A percentile compares a stretch with the other conserved stretches of the same genome.
Evolutionary conservation across 2,329 filamentous ascomycete species (phyloP).

Genomic region (Fusarium napiforme): DNA sequence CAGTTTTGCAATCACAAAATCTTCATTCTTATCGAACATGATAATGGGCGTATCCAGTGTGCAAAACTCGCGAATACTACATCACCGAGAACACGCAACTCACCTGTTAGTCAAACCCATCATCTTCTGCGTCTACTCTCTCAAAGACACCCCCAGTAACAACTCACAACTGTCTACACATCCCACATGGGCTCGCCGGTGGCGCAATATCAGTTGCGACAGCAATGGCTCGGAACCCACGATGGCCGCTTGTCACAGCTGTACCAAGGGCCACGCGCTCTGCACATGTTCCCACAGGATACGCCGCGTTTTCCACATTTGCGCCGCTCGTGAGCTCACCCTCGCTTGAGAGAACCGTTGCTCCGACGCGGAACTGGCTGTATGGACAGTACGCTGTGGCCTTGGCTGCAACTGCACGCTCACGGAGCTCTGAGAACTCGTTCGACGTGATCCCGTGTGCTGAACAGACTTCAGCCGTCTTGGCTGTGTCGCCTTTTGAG

Average conservation of each 20-base stretch:
- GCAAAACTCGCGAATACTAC: slow-evolving; percentile 81
- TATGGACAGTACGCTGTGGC: slow-evolving; percentile 89
- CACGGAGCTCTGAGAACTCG: slow-evolving; percentile 73
- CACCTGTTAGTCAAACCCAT: slow-evolving; percentile 22
- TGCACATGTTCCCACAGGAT: slow-evolving; percentile 94
- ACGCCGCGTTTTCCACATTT: slow-evolving; percentile 93
- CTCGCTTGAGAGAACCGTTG: slow-evolving; percentile 72
- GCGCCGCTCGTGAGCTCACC: slow-evolving; percentile 68
- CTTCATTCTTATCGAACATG: slow-evolving; percentile 89
- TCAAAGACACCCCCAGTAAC: not conserved
- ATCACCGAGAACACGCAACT: slow-evolving; percentile 21
- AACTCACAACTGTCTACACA: slow-evolving; percentile 91
- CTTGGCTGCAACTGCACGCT: slow-evolving; percentile 76
- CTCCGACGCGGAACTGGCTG: slow-evolving; percentile 91
- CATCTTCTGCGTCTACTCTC: not conserved
- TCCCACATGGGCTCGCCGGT: slow-evolving; percentile 85
- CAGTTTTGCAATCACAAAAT: slow-evolving; percentile 76
- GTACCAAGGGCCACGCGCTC: slow-evolving; percentile 90
- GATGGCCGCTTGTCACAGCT: slow-evolving; percentile 72
- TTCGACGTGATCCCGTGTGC: slow-evolving; percentile 63
- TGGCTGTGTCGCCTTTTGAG: slow-evolving; percentile 43
- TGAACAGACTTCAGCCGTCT: slow-evolving; percentile 44
- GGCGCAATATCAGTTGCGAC: slow-evolving; percentile 83
- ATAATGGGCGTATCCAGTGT: slow-evolving; percentile 77
- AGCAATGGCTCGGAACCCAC: slow-evolving; percentile 78